A percentile compares a stretch with the other conserved stretches of the same genome.
Evolutionary conservation across 2,329 filamentous ascomycete genomes (phyloP).

Genomic region (Scolecobasidium constrictum): DNA sequence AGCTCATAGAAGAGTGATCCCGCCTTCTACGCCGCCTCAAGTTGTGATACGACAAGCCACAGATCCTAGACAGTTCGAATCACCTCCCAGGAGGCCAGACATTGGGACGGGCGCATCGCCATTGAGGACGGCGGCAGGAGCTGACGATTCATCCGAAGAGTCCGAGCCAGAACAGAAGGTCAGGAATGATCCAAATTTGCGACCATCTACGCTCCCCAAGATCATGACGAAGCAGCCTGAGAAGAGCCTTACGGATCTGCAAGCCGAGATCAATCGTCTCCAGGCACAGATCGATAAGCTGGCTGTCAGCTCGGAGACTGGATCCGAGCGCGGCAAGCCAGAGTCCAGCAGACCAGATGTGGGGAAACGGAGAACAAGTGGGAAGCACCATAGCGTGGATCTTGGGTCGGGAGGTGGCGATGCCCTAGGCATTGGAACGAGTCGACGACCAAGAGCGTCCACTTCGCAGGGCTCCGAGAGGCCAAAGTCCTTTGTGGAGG

Average conservation of each 20-base stretch:
- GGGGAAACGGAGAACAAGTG: not conserved
- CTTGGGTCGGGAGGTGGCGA: not conserved
- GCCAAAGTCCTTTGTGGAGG: slow-evolving; percentile 2
- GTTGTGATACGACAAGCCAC: slow-evolving; percentile 8
- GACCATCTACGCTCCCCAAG: too few relatives aligned
- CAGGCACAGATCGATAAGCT: slow-evolving; percentile 1
- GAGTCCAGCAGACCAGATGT: not conserved
- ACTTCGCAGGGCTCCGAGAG: slow-evolving; percentile 3
- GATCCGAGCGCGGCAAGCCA: not conserved
- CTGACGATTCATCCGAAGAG: not conserved
- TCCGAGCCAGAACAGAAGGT: not conserved
- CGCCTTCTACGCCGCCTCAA: slow-evolving; percentile 3
- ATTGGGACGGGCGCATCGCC: not conserved
- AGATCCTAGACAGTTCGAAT: slow-evolving; percentile 1
- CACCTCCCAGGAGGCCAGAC: not conserved
- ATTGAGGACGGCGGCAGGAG: not conserved
- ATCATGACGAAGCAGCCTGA: not conserved
- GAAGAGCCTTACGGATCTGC: not conserved
- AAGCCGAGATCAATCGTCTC: not conserved
- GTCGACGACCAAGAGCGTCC: slow-evolving; percentile 6
- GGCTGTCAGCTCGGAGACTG: not conserved
- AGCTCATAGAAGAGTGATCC: not conserved
- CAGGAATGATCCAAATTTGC: not conserved
- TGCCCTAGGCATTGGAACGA: too few relatives aligned
- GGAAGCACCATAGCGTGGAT: slow-evolving; percentile 7